These are phyloP conservation scores for Sphenostylis stenocarpa DNA, from an alignment of 306 rosid genomes.

Conservation along the genomic window DNA sequence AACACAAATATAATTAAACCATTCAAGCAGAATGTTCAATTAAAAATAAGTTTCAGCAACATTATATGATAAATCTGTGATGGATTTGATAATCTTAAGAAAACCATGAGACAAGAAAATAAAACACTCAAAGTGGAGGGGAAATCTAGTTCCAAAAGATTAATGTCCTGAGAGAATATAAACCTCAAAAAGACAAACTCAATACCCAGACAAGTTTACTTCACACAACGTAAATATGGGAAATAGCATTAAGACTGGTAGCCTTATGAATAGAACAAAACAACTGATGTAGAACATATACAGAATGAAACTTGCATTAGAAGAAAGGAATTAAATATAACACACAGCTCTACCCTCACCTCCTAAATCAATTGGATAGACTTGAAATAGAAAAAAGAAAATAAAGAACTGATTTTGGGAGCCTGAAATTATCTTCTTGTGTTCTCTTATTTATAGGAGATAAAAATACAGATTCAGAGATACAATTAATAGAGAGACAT, in stretches of 20 bases:
- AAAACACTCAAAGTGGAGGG: background rate
- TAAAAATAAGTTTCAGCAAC: background rate
- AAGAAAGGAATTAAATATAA: background rate
- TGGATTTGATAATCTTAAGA: background rate
- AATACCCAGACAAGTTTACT: constrained; percentile 16
- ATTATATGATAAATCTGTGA: background rate
- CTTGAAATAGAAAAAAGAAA: no score
- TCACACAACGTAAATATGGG: background rate
- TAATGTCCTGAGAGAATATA: background rate
- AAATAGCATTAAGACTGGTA: background rate
- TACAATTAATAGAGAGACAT: no score
- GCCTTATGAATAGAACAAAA: constrained; percentile 3
- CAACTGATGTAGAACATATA: background rate
- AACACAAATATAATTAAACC: constrained; percentile 21
- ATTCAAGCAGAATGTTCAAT: background rate
- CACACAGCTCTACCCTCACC: background rate
- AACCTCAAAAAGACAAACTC: background rate
- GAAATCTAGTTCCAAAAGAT: background rate
- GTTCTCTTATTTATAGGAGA: no score
- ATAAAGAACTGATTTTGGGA: no score
- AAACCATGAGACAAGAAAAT: constrained; percentile 1
- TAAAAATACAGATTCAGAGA: no score
- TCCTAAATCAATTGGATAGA: no score
- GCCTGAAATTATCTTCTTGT: no score
- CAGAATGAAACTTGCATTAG: background rate